phyloP scores from a whole-genome alignment of 2,329 filamentous ascomycete species.

The Canariomyces notabilis region DNA sequence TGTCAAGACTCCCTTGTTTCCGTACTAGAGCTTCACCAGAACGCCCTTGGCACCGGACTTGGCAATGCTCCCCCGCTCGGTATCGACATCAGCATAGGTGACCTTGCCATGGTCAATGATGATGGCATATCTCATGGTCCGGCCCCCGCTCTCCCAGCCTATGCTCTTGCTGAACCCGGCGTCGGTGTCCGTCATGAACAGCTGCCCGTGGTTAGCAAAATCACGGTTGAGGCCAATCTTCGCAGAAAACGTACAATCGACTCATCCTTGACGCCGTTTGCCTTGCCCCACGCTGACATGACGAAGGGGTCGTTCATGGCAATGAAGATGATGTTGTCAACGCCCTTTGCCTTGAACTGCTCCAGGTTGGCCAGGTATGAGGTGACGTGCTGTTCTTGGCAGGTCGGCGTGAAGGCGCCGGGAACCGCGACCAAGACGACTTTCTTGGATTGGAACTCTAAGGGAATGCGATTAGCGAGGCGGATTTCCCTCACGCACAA shows the following conservation, averaged over 20 bases:
- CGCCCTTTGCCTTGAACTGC: constrained; percentile 71
- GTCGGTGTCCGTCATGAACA: constrained; percentile 69
- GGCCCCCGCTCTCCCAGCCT: constrained; percentile 70
- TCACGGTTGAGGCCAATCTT: neutral
- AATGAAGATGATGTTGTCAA: constrained; percentile 76
- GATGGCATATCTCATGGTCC: constrained; percentile 75
- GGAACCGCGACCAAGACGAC: constrained; percentile 52
- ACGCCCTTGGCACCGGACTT: constrained; percentile 51
- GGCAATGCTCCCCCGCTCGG: constrained; percentile 41
- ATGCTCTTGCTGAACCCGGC: constrained; percentile 71
- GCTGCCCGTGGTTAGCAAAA: constrained; percentile 31
- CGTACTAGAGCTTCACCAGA: constrained; percentile 46
- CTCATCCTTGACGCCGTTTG: constrained; percentile 71
- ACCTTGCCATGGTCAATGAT: constrained; percentile 80
- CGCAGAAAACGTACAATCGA: constrained; percentile 42
- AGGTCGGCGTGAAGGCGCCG: constrained; percentile 82
- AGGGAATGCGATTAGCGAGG: neutral
- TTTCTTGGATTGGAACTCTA: constrained; percentile 54
- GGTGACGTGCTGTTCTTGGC: constrained; percentile 74
- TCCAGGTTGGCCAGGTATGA: constrained; percentile 70
- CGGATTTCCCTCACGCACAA: neutral
- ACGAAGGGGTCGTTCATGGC: constrained; percentile 82
- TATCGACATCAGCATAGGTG: constrained; percentile 72
- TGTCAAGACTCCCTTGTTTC: neutral
- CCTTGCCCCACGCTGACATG: constrained; percentile 88